Evolutionary conservation across 1,139 yeast species (phyloP), one percentile per base, ranked within the genome.

Genomic region (Yamadazyma buinensis): DNA sequence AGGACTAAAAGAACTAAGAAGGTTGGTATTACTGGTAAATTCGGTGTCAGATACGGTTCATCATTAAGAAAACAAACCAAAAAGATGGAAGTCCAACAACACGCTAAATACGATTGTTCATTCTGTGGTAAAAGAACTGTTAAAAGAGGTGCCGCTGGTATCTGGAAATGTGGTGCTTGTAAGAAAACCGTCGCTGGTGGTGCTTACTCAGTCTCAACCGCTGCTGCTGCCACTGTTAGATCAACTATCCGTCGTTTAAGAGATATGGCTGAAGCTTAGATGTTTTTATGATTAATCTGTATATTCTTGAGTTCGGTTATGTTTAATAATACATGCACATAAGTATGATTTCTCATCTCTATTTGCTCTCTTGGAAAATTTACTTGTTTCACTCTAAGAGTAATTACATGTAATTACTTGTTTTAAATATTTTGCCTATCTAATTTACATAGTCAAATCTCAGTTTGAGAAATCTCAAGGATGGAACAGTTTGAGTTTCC

Each of bases 11-110:
- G 99, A 85, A 92, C 99, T 64, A 92, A 92, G 95, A 92, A 92
- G 90, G 99, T 92, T 72, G 99, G 99, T 76, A 92, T 92, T 80
- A 92, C 99, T 74, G 99, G 99, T 83, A 94, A 94, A 82, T 92
- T 87, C 84, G 99, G 97, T 86, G 97, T 92, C 77, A 90, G 98
- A 84, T 92, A 92, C 79, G 97, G 99, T 90, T 92, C 98, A 64
- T 94, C 99, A 55, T 82, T 92, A 75, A 90, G 99, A 85, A 90
- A 97, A 80, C 97, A 88, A 77, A 86, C 95, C 80, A 90, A 90
- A 84, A 92, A 92, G 83, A 79, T 94, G 75, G 98, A 94, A 78
- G 84, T 87, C 63, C 97, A 88, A 77, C 97, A 90, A 73, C 98
- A 92, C 77, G 86, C 98, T 64, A 87, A 86, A 70, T 94, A 92